A percentile compares a stretch with the other conserved stretches of the same genome.
These are phyloP conservation scores for Syzygium aromaticum DNA, from an alignment of 345 rosid species.

Conservation along the genomic window DNA sequence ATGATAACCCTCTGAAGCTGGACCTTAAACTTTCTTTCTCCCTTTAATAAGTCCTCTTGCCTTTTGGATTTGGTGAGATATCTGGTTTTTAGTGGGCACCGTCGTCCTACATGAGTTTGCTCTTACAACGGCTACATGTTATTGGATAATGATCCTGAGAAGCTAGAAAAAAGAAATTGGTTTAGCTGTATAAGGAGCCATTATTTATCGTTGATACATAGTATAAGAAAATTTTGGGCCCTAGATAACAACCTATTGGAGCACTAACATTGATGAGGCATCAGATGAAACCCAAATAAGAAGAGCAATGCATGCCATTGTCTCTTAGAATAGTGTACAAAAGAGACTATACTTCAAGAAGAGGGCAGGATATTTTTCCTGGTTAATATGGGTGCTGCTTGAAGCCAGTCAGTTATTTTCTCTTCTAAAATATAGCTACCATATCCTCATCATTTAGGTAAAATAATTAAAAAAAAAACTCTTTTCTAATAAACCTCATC, in stretches of 20 bases:
- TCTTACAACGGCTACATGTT: neutral
- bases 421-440: neutral
- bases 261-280: neutral
- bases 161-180: neutral
- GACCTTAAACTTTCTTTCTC: neutral
- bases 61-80: neutral
- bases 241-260: neutral
- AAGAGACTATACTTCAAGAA: neutral
- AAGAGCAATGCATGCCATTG: neutral
- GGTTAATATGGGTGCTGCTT: neutral
- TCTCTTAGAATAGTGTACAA: neutral
- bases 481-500: no score
- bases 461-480: no score
- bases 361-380: neutral
- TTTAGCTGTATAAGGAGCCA: neutral
- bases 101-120: neutral
- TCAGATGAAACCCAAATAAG: neutral
- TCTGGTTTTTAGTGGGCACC: neutral
- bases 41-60: neutral
- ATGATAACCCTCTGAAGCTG: neutral
- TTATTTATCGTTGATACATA: neutral
- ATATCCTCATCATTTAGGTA: no score
- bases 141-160: neutral
- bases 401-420: neutral
- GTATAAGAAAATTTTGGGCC: neutral